Evolutionary conservation across 2,329 filamentous ascomycete species (phyloP).

Genomic region (Diplodia intermedia): DNA sequence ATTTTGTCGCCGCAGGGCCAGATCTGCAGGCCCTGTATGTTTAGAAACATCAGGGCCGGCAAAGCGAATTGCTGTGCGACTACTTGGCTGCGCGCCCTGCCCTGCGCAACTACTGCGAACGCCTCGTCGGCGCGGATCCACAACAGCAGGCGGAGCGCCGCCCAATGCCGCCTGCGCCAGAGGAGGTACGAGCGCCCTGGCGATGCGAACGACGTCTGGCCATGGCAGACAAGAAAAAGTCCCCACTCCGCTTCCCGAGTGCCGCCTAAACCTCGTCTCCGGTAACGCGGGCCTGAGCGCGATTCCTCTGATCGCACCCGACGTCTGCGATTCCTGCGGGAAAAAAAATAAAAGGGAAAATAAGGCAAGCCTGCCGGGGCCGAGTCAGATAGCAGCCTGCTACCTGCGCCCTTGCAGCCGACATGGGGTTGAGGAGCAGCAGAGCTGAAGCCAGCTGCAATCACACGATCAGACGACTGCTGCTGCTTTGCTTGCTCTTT

Average conservation of each 20-base stretch:
- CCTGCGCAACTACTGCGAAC: background rate
- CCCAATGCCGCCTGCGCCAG: background rate
- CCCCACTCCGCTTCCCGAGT: conserved; percentile 22
- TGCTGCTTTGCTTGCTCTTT: conserved; percentile 7
- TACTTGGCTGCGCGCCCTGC: conserved; percentile 11
- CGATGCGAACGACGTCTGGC: conserved; percentile 18
- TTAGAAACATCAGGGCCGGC: conserved; percentile 23
- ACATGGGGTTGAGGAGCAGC: background rate
- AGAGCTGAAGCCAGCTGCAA: background rate
- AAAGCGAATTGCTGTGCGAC: conserved; percentile 14
- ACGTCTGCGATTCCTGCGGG: background rate
- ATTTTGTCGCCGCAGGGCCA: background rate
- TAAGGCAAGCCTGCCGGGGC: background rate
- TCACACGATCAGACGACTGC: conserved; percentile 7
- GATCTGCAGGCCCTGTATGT: conserved; percentile 19
- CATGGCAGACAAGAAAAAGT: background rate
- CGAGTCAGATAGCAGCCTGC: conserved; percentile 4
- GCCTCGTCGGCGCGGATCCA: conserved; percentile 1
- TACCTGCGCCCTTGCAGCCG: conserved; percentile 14
- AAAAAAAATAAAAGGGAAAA: background rate
- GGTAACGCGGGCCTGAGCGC: conserved; percentile 6
- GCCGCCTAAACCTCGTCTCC: conserved; percentile 24
- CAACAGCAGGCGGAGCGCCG: background rate
- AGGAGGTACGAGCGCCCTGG: too few species aligned
- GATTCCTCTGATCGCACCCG: background rate